Evolutionary conservation across 2,329 filamentous ascomycete species (phyloP), one percentile per base, ranked within the genome.

Genomic region (Verruconis gallopava): DNA sequence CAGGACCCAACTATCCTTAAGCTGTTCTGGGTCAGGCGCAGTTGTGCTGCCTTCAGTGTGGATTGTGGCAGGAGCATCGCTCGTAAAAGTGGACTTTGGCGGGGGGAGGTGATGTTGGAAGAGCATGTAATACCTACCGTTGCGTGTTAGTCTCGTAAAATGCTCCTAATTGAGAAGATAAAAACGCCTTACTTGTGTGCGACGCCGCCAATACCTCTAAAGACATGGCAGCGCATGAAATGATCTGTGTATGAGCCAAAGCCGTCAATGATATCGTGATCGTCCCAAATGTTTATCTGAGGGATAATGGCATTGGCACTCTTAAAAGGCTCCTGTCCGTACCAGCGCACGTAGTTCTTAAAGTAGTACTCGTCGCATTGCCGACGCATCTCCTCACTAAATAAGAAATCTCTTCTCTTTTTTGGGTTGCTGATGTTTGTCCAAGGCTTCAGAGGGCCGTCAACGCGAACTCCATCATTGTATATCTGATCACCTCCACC

Each of bases 401-500:
- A 95, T 57, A 69, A 60, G 48, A 68, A 76, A 3, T 70, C 61
- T 45, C 71, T 67, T 51, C 75, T 65, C 60, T 76, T 77, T 50
- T 70, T 66, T 1, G 75, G 75, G 49, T 76, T 79, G 19, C 51
- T 50, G 49, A 79, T 79, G 37, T 66, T 63, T 0, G 75, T 78
- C 76, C 76, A 80, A 4, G 63, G 54, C 51, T 75, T 76, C 47
- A 96, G 64, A 1, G 89, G 89, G 0, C 88, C 89, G 40, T 79
- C 68, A 1, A 94, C 85, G 48, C 89, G 75, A 49, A 96, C 85
- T 18, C 83, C 84, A 43, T 79, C 76, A 49, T 79, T 79, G 61
- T 80, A 80, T 50, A 79, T 77, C 62, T 95, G 89, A 55, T 96
- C 89, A 45, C 89, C 89, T 44, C 89, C 89, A 40, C 89, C 89